Conservation (phyloP, 169 alveolate species). For the Pseudocohnilembus persalinus region DNA sequence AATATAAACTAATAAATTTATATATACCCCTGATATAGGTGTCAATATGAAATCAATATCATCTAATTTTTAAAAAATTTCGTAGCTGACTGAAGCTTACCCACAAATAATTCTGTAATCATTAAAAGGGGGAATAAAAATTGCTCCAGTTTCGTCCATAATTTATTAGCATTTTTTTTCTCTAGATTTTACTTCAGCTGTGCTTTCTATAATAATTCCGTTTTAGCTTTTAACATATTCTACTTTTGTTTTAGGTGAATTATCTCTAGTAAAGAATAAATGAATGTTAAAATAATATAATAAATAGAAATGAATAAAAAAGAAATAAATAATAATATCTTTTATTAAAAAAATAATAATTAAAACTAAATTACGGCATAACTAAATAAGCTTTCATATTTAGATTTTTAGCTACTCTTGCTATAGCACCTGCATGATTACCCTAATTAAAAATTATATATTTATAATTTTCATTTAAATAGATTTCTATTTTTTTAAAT, state of each 20-base stretch:
- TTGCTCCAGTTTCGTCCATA: background rate
- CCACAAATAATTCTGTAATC: background rate
- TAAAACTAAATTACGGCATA: slow-evolving; percentile 9
- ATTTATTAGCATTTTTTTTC: background rate
- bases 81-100: background rate
- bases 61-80: too few species aligned
- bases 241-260: background rate
- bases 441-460: background rate
- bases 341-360: too few species aligned
- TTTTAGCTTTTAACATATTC: background rate
- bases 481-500: too few species aligned
- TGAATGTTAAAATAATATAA: too few species aligned
- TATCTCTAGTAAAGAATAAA: background rate
- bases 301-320: too few species aligned
- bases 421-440: slow-evolving; percentile 25
- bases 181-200: background rate
- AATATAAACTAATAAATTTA: too few species aligned
- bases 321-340: too few species aligned
- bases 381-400: slow-evolving; percentile 6
- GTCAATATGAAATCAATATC: background rate
- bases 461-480: background rate
- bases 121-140: background rate
- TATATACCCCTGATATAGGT: background rate
- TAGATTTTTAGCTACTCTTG: slow-evolving; percentile 7
- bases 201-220: background rate